phyloP scores from a whole-genome alignment of 2,329 filamentous ascomycete genomes.

The Aschersonia sp. region DNA sequence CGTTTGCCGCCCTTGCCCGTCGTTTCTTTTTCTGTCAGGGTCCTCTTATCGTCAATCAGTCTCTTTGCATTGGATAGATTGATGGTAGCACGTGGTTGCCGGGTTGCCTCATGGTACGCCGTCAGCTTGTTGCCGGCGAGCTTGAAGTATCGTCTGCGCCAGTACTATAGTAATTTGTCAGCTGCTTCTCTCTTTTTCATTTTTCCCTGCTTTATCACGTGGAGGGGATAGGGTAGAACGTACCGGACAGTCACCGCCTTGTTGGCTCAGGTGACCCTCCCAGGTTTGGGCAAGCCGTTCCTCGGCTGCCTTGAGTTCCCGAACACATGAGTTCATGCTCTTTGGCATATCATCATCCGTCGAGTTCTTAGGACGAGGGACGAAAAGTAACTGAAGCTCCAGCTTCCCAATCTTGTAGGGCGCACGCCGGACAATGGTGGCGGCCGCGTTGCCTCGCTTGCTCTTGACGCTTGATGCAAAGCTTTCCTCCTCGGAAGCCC shows the following conservation, averaged over 20 bases:
- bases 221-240: conserved; percentile 24
- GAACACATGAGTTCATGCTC: conserved; percentile 94
- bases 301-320: conserved; percentile 85
- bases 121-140: conserved; percentile 82
- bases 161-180: conserved; percentile 52
- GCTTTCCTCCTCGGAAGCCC: conserved; percentile 74
- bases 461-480: conserved; percentile 83
- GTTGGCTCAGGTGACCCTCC: conserved; percentile 87
- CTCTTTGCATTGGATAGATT: conserved; percentile 87
- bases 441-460: conserved; percentile 60
- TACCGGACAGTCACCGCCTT: conserved; percentile 94
- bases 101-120: conserved; percentile 88
- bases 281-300: conserved; percentile 62
- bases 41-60: conserved; percentile 79
- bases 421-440: conserved; percentile 60
- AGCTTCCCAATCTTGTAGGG: conserved; percentile 97
- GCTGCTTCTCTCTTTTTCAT: conserved; percentile 6
- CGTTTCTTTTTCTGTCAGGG: conserved; percentile 72
- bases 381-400: conserved; percentile 84
- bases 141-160: conserved; percentile 96
- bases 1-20: conserved; percentile 62
- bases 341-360: conserved; percentile 97
- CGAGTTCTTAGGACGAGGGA: conserved; percentile 76
- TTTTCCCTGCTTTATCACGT: background rate
- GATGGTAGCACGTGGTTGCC: conserved; percentile 91